A percentile compares a stretch with the other conserved stretches of the same genome.
Conservation (phyloP, 2,329 filamentous ascomycete genomes). For the Aspergillus ustus region DNA sequence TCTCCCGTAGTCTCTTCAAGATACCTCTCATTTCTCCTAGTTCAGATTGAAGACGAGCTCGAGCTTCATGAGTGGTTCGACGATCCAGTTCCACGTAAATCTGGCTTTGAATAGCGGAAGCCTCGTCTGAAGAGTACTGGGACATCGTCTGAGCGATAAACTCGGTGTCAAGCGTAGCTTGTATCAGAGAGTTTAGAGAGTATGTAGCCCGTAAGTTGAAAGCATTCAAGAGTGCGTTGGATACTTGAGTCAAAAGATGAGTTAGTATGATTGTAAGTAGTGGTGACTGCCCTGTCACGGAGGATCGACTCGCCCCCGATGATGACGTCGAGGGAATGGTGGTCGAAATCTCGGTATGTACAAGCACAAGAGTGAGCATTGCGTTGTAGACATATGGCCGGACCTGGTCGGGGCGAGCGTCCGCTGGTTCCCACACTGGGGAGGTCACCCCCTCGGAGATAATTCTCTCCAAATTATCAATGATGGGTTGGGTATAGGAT, state of each 20-base stretch:
- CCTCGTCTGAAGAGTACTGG: conserved; percentile 84
- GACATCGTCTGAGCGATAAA: conserved; percentile 93
- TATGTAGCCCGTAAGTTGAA: conserved; percentile 73
- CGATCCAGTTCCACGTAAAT: conserved; percentile 91
- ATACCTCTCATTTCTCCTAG: conserved; percentile 86
- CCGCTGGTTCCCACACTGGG: conserved; percentile 70
- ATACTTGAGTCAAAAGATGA: conserved; percentile 82
- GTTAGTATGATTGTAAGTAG: conserved; percentile 82
- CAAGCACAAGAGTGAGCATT: conserved; percentile 81
- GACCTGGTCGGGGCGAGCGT: conserved; percentile 69
- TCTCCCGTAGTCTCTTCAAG: conserved; percentile 80
- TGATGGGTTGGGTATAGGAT: conserved; percentile 82
- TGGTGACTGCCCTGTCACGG: conserved; percentile 64
- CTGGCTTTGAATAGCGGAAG: conserved; percentile 79
- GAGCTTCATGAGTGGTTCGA: conserved; percentile 84
- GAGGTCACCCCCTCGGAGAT: conserved; percentile 74
- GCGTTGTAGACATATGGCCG: conserved; percentile 88
- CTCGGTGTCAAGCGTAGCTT: conserved; percentile 95
- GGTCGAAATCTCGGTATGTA: conserved; percentile 87
- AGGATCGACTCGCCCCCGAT: conserved; percentile 74
- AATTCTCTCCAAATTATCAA: conserved; percentile 68
- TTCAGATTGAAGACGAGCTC: conserved; percentile 79
- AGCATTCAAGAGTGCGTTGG: conserved; percentile 76
- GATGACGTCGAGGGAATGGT: conserved; percentile 71
- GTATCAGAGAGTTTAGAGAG: conserved; percentile 82